These are phyloP conservation scores for Gracilaria caudata DNA, from an alignment of 23 red algal genomes.

Conservation along the genomic window DNA sequence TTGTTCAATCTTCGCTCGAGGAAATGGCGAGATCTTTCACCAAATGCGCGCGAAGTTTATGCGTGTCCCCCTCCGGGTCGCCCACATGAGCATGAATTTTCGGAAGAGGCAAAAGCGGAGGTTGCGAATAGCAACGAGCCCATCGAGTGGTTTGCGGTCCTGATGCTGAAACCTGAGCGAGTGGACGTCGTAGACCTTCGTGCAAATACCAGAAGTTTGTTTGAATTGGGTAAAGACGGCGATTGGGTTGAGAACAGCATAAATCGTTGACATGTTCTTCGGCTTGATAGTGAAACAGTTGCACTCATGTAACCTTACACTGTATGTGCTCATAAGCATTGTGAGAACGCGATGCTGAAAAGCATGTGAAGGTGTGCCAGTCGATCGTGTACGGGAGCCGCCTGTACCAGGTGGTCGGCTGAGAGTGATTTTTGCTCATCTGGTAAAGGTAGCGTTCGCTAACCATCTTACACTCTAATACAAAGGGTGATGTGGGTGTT, in stretches of 20 bases:
- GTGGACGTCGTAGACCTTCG: conserved; percentile 50
- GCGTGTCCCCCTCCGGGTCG: conserved; percentile 8
- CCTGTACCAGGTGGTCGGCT: no score
- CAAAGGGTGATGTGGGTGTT: neutral
- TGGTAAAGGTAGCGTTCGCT: no score
- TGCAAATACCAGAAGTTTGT: conserved; percentile 15
- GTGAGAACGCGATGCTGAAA: neutral
- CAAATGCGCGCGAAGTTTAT: neutral
- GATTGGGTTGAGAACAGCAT: conserved; percentile 13
- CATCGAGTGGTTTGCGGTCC: conserved; percentile 15
- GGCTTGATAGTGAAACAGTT: neutral
- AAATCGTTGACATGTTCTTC: conserved; percentile 25
- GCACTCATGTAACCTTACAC: neutral
- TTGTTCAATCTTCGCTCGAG: neutral
- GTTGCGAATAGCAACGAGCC: neutral
- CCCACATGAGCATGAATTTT: neutral
- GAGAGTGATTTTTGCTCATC: neutral
- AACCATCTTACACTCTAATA: no score
- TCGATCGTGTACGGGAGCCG: no score
- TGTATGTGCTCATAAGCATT: neutral
- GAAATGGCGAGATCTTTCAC: neutral
- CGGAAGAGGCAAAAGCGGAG: neutral
- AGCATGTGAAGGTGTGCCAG: no score
- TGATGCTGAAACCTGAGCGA: conserved; percentile 12
- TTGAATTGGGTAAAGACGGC: neutral